Evolutionary conservation across 257 asterid species (phyloP).

Genomic region (Thymus mandschuricus): DNA sequence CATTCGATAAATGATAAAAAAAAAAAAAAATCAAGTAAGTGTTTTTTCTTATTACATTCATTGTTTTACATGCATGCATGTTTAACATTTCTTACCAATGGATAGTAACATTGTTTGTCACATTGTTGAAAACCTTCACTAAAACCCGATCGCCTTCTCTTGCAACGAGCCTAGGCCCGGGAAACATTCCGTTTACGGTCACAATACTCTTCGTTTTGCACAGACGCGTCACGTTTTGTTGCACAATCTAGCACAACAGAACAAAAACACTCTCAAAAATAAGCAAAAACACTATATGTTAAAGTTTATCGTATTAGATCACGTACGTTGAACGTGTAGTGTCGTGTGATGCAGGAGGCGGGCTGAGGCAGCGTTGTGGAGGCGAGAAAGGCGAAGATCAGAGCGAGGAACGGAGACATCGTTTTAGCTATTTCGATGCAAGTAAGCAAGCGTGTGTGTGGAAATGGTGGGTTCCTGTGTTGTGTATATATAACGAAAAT

Average conservation of each 20-base stretch:
- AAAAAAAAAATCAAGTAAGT: constrained; percentile 4
- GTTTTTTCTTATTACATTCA: not conserved
- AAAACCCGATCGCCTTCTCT: constrained; percentile 68
- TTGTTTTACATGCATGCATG: not conserved
- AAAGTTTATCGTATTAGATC: not conserved
- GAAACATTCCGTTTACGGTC: constrained; percentile 59
- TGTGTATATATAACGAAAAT: constrained; percentile 36
- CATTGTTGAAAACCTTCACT: constrained; percentile 59
- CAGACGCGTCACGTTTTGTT: constrained; percentile 58
- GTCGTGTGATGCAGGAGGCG: constrained; percentile 48
- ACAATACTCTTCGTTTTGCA: constrained; percentile 64
- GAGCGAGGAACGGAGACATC: constrained; percentile 17
- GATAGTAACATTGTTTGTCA: constrained; percentile 53
- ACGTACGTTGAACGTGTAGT: constrained; percentile 66
- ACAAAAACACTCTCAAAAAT: not conserved
- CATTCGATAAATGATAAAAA: not conserved
- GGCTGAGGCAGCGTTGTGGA: constrained; percentile 44
- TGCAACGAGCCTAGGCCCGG: constrained; percentile 66
- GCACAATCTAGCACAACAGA: constrained; percentile 49
- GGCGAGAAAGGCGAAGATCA: constrained; percentile 33
- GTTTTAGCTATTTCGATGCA: not conserved
- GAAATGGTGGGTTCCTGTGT: not conserved
- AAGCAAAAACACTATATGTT: not conserved
- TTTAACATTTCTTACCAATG: constrained; percentile 55
- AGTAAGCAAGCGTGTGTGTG: constrained; percentile 6